These are phyloP conservation scores for Ophiorrhiza pumila DNA, from an alignment of 257 asterid species.

Conservation along the genomic window DNA sequence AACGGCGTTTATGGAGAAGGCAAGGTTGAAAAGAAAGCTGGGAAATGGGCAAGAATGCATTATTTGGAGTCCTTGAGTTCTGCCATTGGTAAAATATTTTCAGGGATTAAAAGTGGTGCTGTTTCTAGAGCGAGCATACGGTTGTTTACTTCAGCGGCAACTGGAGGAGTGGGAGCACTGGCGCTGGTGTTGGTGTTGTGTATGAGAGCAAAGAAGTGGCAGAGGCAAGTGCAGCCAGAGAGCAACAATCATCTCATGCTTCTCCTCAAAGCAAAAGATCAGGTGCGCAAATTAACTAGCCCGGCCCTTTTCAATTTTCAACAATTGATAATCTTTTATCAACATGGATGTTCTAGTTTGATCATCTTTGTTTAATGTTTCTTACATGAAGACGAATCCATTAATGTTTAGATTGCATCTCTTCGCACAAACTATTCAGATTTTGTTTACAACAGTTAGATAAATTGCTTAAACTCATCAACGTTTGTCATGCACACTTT, in stretches of 20 bases:
- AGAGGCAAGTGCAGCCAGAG: constrained; percentile 32
- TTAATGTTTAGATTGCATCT: background rate
- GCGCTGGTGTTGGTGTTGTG: constrained; percentile 31
- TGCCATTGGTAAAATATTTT: constrained; percentile 23
- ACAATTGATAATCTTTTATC: background rate
- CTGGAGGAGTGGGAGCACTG: constrained; percentile 49
- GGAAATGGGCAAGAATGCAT: constrained; percentile 27
- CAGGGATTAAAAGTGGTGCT: constrained; percentile 22
- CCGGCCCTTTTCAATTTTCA: background rate
- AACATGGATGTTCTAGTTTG: background rate
- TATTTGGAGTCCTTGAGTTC: constrained; percentile 23
- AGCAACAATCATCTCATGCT: constrained; percentile 36
- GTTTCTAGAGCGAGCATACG: constrained; percentile 27
- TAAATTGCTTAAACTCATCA: too few relatives aligned
- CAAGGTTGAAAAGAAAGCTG: background rate
- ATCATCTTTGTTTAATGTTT: background rate
- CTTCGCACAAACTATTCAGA: background rate
- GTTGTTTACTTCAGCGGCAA: constrained; percentile 33
- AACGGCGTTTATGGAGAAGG: constrained; percentile 11
- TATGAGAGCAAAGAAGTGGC: constrained; percentile 35
- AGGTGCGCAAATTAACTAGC: constrained; percentile 27
- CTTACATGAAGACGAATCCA: background rate
- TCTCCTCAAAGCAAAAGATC: constrained; percentile 46
- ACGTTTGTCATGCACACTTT: too few relatives aligned
- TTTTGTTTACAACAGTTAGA: too few relatives aligned